Base-by-base conservation (phyloP, 345 rosid genomes). In the Linum usitatissimum region DNA sequence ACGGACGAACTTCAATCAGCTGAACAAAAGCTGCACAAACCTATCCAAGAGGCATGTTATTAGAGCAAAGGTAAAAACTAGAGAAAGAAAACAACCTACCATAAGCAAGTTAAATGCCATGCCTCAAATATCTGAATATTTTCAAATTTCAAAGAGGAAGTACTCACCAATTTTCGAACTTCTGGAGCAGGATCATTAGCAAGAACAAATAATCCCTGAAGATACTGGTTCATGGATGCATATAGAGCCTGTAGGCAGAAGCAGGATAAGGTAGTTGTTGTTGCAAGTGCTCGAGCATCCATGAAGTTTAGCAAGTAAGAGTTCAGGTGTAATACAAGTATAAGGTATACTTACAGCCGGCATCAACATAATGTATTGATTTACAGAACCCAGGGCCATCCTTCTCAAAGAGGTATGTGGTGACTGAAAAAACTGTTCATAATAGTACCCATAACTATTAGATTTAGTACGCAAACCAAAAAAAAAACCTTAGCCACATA, bases 1-100 rank as follows among this genome's bases (percentile, higher is more conserved):
- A 74, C 14, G 94, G 94, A 38, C 67, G 83, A 61, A 90, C 81
- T 77, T 90, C 97, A 63, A 84, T 78, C 66, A 93, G 85, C 75
- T 87, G 91, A 68, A 86, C 90, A 77, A 93, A 90, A 68, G 99
- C 97, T 64, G 89, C 83, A 73, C 96, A 93, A 62, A 90, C 99
- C 97, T 93, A 81, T 71, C 61, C 66, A 68, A 10, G n/a, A 53
- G 34, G 66, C 51, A 64, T 40, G 39, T 0, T 51, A 21, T 63
- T 6, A 67, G 57, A 0, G 60, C 34, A 36, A 8, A 56, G 60
- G 63, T 56, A 55, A 63, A 42, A n/a, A n/a, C n/a, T 42, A 59
- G 51, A 45, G 51, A 69, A 53, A 31, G 60, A n/a, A 59, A 65
- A 45, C 38, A 58, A 53, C 42, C 36, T 9, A 64, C 48, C 30